phyloP scores from a whole-genome alignment of 257 asterid species.

The Capsicum pubescens region DNA sequence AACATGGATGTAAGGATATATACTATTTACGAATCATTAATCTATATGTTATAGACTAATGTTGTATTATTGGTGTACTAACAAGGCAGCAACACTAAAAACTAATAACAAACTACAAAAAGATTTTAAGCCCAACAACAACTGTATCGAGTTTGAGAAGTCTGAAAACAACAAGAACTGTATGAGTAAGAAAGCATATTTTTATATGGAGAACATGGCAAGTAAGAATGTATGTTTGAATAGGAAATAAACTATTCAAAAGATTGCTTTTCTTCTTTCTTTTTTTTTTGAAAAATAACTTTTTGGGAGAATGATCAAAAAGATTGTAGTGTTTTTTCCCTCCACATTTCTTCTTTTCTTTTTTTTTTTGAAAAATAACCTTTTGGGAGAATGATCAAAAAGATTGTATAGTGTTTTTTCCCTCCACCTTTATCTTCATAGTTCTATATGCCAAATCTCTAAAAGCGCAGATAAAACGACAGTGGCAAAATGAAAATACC shows the following conservation, averaged over 20 bases:
- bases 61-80: neutral
- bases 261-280: neutral
- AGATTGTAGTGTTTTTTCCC: neutral
- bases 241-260: neutral
- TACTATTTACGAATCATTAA: neutral
- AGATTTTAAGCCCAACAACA: neutral
- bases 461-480: neutral
- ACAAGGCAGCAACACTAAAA: neutral
- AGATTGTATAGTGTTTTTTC: too few relatives aligned
- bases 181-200: neutral
- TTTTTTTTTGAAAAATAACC: neutral
- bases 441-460: too few relatives aligned
- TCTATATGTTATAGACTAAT: neutral
- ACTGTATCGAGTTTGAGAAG: neutral
- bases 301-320: neutral
- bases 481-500: neutral
- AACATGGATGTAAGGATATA: neutral
- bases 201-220: neutral
- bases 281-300: neutral
- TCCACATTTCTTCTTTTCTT: neutral
- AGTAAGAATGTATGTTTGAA: neutral
- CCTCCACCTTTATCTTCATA: neutral
- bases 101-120: neutral
- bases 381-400: neutral
- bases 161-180: neutral